A percentile compares a stretch with the other conserved stretches of the same genome.
These are phyloP conservation scores for Candida golubevii DNA, from an alignment of 805 yeast species.

Conservation along the genomic window DNA sequence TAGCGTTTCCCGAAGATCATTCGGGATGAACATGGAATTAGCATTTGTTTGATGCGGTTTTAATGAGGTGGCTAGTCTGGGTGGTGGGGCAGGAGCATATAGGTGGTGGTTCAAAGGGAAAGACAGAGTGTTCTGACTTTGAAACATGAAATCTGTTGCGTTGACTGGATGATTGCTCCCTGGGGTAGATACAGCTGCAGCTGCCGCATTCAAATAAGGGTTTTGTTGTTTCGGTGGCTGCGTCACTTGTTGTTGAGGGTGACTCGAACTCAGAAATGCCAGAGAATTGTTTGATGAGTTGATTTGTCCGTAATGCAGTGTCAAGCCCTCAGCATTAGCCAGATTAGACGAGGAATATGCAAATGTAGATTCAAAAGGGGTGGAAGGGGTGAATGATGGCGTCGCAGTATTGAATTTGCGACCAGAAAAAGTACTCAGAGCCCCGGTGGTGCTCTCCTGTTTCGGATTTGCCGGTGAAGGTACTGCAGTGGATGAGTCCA, in stretches of 20 bases:
- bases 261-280: slow-evolving; percentile 3
- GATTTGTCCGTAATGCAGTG: slow-evolving; percentile 7
- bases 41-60: slow-evolving; percentile 69
- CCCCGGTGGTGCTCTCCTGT: slow-evolving; percentile 10
- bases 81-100: slow-evolving; percentile 88
- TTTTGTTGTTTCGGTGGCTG: slow-evolving; percentile 17
- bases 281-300: slow-evolving; percentile 13
- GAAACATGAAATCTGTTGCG: slow-evolving; percentile 14
- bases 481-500: slow-evolving; percentile 9
- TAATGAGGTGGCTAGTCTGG: slow-evolving; percentile 56
- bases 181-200: slow-evolving; percentile 4
- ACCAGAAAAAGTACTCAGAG: slow-evolving; percentile 6
- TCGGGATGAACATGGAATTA: slow-evolving; percentile 66
- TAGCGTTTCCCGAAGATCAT: slow-evolving; percentile 64
- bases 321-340: slow-evolving; percentile 6
- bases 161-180: slow-evolving; percentile 10
- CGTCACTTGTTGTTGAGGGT: slow-evolving; percentile 11
- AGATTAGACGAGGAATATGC: slow-evolving; percentile 4
- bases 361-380: slow-evolving; percentile 11
- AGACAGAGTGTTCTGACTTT: slow-evolving; percentile 11
- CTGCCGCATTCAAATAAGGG: slow-evolving; percentile 20
- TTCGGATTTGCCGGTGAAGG: not conserved
- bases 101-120: slow-evolving; percentile 75
- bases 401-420: slow-evolving; percentile 35
- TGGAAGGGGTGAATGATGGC: slow-evolving; percentile 38